Conservation (phyloP, 306 rosid genomes). For the Quercus dentata region DNA sequence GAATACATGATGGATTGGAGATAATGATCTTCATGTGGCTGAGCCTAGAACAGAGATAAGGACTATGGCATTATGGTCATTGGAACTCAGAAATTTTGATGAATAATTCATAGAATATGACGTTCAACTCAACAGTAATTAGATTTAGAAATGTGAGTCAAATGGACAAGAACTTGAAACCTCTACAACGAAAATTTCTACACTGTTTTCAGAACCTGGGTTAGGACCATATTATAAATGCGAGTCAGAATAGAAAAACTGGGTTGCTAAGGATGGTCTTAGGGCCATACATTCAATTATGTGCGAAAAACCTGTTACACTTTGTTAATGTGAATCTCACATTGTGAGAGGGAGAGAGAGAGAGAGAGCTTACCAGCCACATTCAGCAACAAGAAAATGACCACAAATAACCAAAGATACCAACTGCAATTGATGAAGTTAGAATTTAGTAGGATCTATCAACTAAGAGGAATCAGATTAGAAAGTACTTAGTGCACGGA, state of each 20-base stretch:
- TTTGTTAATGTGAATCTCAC: neutral
- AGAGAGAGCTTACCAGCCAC: slow-evolving; percentile 21
- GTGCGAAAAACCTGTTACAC: neutral
- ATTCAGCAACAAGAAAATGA: slow-evolving; percentile 30
- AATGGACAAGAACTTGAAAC: no score
- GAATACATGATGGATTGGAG: neutral
- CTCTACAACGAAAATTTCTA: no score
- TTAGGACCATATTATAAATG: no score
- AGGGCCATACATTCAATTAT: neutral
- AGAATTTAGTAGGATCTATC: neutral
- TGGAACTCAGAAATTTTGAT: no score
- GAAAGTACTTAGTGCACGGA: neutral
- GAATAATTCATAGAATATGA: no score
- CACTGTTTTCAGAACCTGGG: no score
- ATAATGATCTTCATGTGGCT: neutral
- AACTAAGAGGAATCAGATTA: neutral
- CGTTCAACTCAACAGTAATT: no score
- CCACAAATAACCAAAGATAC: slow-evolving; percentile 35
- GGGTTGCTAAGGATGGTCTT: neutral
- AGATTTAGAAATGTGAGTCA: no score
- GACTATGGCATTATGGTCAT: no score
- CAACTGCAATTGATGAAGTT: slow-evolving; percentile 16
- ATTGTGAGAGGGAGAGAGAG: neutral
- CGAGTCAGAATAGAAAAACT: neutral
- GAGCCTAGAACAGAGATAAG: neutral